These are phyloP conservation scores for Cyberlindnera xishuangbannaensis DNA, from an alignment of 805 yeast species.

Conservation along the genomic window DNA sequence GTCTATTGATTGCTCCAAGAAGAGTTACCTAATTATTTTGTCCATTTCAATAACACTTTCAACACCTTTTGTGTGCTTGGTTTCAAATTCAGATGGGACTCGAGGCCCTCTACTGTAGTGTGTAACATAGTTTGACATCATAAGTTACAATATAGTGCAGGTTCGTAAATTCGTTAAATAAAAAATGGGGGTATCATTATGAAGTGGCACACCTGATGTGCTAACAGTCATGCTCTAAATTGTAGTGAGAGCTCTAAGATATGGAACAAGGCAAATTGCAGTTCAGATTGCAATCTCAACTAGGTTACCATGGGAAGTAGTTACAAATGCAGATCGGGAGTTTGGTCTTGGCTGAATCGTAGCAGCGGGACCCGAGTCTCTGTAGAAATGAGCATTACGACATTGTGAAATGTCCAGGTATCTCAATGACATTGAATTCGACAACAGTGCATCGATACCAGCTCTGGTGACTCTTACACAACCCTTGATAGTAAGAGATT, in stretches of 20 bases:
- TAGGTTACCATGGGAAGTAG: constrained; percentile 45
- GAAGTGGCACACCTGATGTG: too few species aligned
- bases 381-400: constrained; percentile 58
- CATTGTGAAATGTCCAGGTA: constrained; percentile 65
- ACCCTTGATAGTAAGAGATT: constrained; percentile 51
- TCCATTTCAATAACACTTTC: neutral
- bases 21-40: neutral
- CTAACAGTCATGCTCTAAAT: too few species aligned
- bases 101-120: too few species aligned
- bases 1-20: constrained; percentile 41
- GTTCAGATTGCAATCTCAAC: constrained; percentile 53
- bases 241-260: too few species aligned
- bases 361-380: constrained; percentile 55
- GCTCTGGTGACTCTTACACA: constrained; percentile 74
- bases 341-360: constrained; percentile 44
- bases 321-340: constrained; percentile 53
- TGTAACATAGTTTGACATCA: too few species aligned
- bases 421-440: constrained; percentile 47
- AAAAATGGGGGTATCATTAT: too few species aligned
- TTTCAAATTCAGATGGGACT: neutral
- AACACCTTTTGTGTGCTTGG: too few species aligned
- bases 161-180: constrained; percentile 6
- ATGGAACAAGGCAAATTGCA: too few species aligned
- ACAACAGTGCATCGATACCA: constrained; percentile 63
- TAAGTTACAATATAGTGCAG: neutral